A percentile compares a stretch with the other conserved stretches of the same genome.
phyloP scores from a whole-genome alignment of 106 monocot genomes.

The Dioscorea alata region DNA sequence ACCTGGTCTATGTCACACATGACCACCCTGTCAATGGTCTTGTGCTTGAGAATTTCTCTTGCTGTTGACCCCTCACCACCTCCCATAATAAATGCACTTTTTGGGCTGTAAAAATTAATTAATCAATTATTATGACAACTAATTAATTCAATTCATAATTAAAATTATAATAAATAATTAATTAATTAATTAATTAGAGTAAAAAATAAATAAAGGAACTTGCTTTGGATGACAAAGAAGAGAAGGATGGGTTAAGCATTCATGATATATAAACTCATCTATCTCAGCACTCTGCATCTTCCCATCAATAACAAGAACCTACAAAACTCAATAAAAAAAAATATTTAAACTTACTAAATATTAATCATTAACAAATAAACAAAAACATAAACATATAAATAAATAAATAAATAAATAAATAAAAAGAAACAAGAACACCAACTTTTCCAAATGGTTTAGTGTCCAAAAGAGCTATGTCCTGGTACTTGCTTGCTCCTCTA shows the following conservation, averaged over 20 bases:
- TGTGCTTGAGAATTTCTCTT: conserved; percentile 76
- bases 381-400: background rate
- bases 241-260: conserved; percentile 63
- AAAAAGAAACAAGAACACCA: background rate
- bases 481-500: conserved; percentile 53
- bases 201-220: conserved; percentile 5
- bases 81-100: conserved; percentile 77
- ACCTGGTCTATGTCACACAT: conserved; percentile 95
- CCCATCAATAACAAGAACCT: conserved; percentile 77
- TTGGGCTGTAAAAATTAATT: conserved; percentile 37
- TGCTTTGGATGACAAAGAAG: conserved; percentile 65
- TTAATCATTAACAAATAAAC: too few species aligned
- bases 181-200: background rate
- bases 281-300: conserved; percentile 77
- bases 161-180: background rate
- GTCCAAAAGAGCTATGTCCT: conserved; percentile 77
- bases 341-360: too few species aligned
- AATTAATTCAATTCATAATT: background rate
- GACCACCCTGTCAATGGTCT: conserved; percentile 40
- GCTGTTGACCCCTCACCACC: conserved; percentile 91
- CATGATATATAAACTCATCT: conserved; percentile 84
- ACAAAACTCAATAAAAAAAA: background rate
- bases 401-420: background rate
- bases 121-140: background rate
- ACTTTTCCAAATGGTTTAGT: conserved; percentile 87